Evolutionary conservation across 1,284 basidiomycete genomes (phyloP).

Genomic region (Sparassis latifolia): DNA sequence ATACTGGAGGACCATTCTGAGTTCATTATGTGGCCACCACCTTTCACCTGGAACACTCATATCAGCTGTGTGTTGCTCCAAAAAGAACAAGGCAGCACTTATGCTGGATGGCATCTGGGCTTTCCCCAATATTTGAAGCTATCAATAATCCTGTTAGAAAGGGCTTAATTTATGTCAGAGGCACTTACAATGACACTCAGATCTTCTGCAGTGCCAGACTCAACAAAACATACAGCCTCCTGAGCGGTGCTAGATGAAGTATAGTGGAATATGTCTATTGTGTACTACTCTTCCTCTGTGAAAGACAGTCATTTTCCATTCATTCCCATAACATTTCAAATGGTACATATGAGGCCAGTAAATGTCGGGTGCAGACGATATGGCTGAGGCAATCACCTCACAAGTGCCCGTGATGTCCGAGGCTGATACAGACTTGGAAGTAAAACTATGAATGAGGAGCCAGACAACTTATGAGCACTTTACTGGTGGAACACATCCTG

Average conservation of each 20-base stretch:
- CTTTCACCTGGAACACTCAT: conserved; percentile 32
- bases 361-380: conserved; percentile 25
- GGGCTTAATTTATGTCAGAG: neutral
- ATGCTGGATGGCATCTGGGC: conserved; percentile 31
- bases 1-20: conserved; percentile 44
- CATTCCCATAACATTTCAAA: neutral
- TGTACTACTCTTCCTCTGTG: conserved; percentile 14
- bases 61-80: neutral
- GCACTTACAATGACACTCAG: conserved; percentile 20
- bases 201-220: conserved; percentile 23
- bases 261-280: conserved; percentile 24
- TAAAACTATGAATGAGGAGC: neutral
- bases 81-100: conserved; percentile 13
- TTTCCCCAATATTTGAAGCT: conserved; percentile 39
- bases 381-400: conserved; percentile 14
- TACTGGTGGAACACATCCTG: neutral
- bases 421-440: neutral
- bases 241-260: conserved; percentile 20
- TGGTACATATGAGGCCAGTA: conserved; percentile 25
- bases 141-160: neutral
- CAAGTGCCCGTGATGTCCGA: conserved; percentile 5
- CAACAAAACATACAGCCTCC: conserved; percentile 16
- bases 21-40: conserved; percentile 43
- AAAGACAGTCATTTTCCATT: neutral
- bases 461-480: neutral